Percentiles rank a stretch among this genome's conserved stretches.
Conservation (phyloP, 352 stramenopile species). For the Pythium utonaiense region DNA sequence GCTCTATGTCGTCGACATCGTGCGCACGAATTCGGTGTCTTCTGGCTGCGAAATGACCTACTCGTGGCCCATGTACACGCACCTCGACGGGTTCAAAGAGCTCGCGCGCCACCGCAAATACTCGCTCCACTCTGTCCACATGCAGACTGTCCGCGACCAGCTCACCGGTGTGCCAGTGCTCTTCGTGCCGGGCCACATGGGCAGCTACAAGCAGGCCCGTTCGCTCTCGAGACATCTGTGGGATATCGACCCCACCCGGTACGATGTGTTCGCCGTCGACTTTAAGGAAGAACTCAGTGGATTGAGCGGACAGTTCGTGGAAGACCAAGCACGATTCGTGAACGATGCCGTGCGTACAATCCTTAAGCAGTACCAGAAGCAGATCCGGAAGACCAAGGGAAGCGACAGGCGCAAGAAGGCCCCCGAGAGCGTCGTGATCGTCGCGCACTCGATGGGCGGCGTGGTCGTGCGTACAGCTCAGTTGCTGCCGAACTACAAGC, state of each 20-base stretch:
- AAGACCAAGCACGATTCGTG: conserved; percentile 66
- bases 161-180: conserved; percentile 73
- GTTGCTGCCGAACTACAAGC: conserved; percentile 71
- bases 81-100: conserved; percentile 35
- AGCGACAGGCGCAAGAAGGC: conserved; percentile 10
- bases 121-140: conserved; percentile 59
- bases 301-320: conserved; percentile 63
- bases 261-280: conserved; percentile 81
- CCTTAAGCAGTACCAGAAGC: conserved; percentile 68
- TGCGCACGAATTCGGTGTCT: conserved; percentile 25
- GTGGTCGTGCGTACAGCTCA: conserved; percentile 63
- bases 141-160: conserved; percentile 41
- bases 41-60: conserved; percentile 84
- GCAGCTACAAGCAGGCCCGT: conserved; percentile 83
- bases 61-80: conserved; percentile 79
- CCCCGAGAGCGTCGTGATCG: conserved; percentile 64
- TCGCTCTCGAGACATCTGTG: conserved; percentile 72
- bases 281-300: conserved; percentile 72
- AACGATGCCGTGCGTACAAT: conserved; percentile 75
- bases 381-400: conserved; percentile 30
- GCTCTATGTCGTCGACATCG: conserved; percentile 44
- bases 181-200: conserved; percentile 78
- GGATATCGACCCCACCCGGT: conserved; percentile 47
- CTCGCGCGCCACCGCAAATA: conserved; percentile 55
- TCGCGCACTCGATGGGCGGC: conserved; percentile 85